These are phyloP conservation scores for Agrocybe praecox DNA, from an alignment of 768 basidiomycete species.

Conservation along the genomic window DNA sequence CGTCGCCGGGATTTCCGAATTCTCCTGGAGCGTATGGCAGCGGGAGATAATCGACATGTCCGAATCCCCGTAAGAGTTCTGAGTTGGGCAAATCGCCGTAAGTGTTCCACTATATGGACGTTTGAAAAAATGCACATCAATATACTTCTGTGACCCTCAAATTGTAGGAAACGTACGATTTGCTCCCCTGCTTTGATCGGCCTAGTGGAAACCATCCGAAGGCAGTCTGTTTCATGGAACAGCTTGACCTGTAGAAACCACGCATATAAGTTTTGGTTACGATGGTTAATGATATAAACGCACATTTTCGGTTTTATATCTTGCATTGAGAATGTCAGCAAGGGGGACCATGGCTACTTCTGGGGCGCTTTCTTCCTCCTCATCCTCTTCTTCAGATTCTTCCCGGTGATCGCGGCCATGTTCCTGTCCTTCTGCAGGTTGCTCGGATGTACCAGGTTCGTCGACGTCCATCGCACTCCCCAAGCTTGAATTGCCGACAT, in stretches of 20 bases:
- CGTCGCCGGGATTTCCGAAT: constrained; percentile 75
- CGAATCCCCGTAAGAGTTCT: constrained; percentile 92
- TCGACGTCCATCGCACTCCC: constrained; percentile 48
- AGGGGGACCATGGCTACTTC: constrained; percentile 93
- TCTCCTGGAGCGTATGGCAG: constrained; percentile 40
- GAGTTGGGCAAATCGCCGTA: constrained; percentile 93
- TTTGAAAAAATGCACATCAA: too few relatives aligned
- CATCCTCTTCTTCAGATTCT: constrained; percentile 38
- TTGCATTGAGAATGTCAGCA: constrained; percentile 95
- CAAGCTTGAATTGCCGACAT: constrained; percentile 30
- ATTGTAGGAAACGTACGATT: constrained; percentile 61
- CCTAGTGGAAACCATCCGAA: constrained; percentile 84
- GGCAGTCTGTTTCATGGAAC: constrained; percentile 70
- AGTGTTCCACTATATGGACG: constrained; percentile 80
- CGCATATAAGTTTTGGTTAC: background rate
- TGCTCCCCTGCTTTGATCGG: constrained; percentile 79
- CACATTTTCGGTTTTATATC: constrained; percentile 84
- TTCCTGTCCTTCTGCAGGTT: constrained; percentile 18
- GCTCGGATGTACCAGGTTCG: constrained; percentile 10
- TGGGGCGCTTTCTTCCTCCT: constrained; percentile 41
- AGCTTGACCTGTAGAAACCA: constrained; percentile 66
- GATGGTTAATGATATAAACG: constrained; percentile 24
- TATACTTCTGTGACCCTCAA: background rate
- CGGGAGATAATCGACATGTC: constrained; percentile 82
- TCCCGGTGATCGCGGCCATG: constrained; percentile 24